Percentiles rank a stretch among this genome's conserved stretches.
Conservation (phyloP, 345 rosid species). For the Arabidopsis suecica region DNA sequence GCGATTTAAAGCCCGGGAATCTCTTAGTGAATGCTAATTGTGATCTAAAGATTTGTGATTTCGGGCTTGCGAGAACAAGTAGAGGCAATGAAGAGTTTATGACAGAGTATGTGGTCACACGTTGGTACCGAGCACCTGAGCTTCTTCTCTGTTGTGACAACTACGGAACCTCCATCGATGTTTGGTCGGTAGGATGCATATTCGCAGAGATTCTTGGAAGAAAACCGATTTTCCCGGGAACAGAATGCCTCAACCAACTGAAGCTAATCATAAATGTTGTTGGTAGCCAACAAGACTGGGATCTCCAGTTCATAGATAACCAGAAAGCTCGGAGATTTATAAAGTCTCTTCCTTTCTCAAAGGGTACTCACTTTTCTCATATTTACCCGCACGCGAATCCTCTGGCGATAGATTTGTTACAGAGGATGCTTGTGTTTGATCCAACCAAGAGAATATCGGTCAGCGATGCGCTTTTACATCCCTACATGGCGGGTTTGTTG, state of each 20-base stretch:
- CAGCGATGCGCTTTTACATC: slow-evolving; percentile 77
- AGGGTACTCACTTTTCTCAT: slow-evolving; percentile 54
- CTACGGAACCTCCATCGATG: slow-evolving; percentile 80
- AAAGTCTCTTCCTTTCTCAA: slow-evolving; percentile 61
- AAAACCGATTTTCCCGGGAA: slow-evolving; percentile 81
- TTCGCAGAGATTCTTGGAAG: slow-evolving; percentile 87
- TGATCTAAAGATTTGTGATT: slow-evolving; percentile 85
- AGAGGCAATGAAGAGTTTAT: slow-evolving; percentile 70
- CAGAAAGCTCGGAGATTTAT: slow-evolving; percentile 66
- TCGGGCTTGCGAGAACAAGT: slow-evolving; percentile 83
- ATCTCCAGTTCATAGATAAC: slow-evolving; percentile 70
- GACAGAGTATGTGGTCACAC: slow-evolving; percentile 53
- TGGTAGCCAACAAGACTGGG: slow-evolving; percentile 81
- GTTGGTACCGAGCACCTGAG: slow-evolving; percentile 91
- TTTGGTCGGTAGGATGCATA: slow-evolving; percentile 93
- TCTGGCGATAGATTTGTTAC: slow-evolving; percentile 71
- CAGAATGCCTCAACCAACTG: slow-evolving; percentile 84
- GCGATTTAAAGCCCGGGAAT: slow-evolving; percentile 89
- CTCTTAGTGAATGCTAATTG: slow-evolving; percentile 81
- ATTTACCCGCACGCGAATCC: slow-evolving; percentile 70
- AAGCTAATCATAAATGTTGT: slow-evolving; percentile 74
- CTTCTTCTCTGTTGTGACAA: slow-evolving; percentile 86
- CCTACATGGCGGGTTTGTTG: slow-evolving; percentile 65
- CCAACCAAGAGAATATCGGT: slow-evolving; percentile 78
- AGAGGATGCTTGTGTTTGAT: slow-evolving; percentile 80